Evolutionary conservation across 805 yeast species (phyloP), one percentile per base, ranked within the genome.

Genomic region (Saturnispora serradocipensis): DNA sequence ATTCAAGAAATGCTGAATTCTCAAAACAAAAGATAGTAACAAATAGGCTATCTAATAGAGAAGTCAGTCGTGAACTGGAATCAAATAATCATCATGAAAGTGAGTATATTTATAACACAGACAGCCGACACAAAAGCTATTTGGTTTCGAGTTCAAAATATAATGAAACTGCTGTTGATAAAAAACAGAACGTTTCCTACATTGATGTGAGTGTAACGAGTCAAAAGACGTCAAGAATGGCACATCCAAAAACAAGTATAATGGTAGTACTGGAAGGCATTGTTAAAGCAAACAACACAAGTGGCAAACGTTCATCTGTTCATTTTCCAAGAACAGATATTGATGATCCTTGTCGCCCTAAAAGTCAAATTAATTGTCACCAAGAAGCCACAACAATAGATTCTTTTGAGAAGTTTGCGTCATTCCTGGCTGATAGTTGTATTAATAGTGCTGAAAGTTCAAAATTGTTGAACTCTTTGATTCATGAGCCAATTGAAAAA

Each of bases 1-100:
- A 57, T 32, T 36, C 58, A 18, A 5, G 15, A 3, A 45, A 49
- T 13, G 18, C 40, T 3, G 50, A 49, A n/a, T 28, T 15, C 16
- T 35, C 22, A 35, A n/a, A 35, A 35, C 18, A 22, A 22, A 4
- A 22, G 22, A 22, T 22, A 22, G 22, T 22, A 22, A 22, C 22
- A 22, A 22, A 22, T 22, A 22, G 4, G 22, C 22, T 22, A 22
- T 22, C 22, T 22, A 22, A 22, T 22, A 3, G 22, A 22, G 22
- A 22, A 22, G 4, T 22, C 5, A 22, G 22, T 5, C 5, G 1
- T 22, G 5, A 4, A 22, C 22, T 22, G 22, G 22, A 22, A 22
- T 5, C 4, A 22, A 3, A 22, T 22, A 22, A 11, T 13, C 4
- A 18, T 11, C 25, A 18, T 18, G 6, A 4, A 18, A 38, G 8